Conservation (phyloP, 805 yeast genomes). For the Ogataea pini region DNA sequence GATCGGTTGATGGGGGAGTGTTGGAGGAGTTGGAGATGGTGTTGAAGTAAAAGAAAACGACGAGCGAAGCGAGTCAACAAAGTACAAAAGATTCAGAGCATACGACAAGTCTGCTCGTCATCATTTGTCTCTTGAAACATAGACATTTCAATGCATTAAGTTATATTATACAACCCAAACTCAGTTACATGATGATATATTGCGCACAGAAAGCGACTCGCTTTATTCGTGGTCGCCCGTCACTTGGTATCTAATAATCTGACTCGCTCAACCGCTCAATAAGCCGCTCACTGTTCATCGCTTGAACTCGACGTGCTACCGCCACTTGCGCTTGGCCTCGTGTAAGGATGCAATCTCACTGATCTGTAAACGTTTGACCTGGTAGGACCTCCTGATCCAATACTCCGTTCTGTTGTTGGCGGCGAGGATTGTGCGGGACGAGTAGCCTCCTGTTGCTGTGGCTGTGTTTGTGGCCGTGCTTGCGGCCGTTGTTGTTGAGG, state of each 20-base stretch:
- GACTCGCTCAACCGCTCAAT: constrained; percentile 1
- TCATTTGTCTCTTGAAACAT: too few species aligned
- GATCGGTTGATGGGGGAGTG: constrained; percentile 32
- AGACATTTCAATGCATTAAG: background rate
- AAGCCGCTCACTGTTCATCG: background rate
- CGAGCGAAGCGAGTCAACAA: background rate
- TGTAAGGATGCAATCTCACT: constrained; percentile 20
- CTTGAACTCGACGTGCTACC: constrained; percentile 7
- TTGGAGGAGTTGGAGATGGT: constrained; percentile 35
- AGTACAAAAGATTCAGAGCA: too few species aligned
- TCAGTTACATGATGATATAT: background rate
- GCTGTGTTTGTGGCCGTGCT: background rate
- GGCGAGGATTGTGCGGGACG: constrained; percentile 4
- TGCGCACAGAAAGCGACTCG: background rate
- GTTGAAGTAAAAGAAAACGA: constrained; percentile 1
- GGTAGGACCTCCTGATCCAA: constrained; percentile 21
- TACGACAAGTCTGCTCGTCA: background rate
- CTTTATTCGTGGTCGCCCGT: background rate
- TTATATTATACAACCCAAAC: background rate
- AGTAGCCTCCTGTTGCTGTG: background rate
- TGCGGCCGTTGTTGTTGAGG: background rate
- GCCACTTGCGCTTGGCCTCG: constrained; percentile 20
- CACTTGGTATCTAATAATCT: background rate
- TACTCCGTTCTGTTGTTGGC: background rate
- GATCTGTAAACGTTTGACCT: constrained; percentile 11